Conservation (phyloP, 371 early-diverging fungal genomes). For the Amoeboaphelidium occidentale region DNA sequence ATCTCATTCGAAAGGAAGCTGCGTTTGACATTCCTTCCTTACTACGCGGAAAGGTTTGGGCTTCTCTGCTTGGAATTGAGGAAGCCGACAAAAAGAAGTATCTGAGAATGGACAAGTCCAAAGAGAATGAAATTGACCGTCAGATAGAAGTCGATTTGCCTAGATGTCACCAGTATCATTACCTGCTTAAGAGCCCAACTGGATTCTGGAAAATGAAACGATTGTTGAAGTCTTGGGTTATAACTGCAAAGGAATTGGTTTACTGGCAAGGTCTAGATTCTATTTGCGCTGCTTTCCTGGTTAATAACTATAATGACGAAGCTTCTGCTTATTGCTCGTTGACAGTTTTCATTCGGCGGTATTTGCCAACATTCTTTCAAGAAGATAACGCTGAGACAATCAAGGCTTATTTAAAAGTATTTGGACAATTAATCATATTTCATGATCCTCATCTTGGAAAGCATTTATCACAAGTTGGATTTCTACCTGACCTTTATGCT, state of each 20-base stretch:
- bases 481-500: constrained; percentile 45
- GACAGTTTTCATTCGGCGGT: constrained; percentile 32
- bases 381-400: constrained; percentile 38
- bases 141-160: constrained; percentile 37
- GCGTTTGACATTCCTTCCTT: constrained; percentile 7
- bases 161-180: constrained; percentile 58
- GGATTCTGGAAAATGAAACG: constrained; percentile 44
- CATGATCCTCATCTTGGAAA: constrained; percentile 45
- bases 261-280: constrained; percentile 79
- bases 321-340: constrained; percentile 38
- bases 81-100: constrained; percentile 2
- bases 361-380: constrained; percentile 35
- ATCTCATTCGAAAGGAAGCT: neutral
- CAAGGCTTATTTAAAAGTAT: constrained; percentile 24
- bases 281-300: constrained; percentile 44
- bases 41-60: constrained; percentile 48
- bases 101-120: neutral
- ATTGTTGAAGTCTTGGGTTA: constrained; percentile 38
- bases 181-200: constrained; percentile 32
- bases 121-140: neutral
- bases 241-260: constrained; percentile 29
- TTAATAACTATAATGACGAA: constrained; percentile 43
- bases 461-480: constrained; percentile 32
- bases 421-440: constrained; percentile 32
- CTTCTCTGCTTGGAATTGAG: constrained; percentile 35